Conservation (phyloP, 2,329 filamentous ascomycete species). For the Phyllosticta citribraziliensis region DNA sequence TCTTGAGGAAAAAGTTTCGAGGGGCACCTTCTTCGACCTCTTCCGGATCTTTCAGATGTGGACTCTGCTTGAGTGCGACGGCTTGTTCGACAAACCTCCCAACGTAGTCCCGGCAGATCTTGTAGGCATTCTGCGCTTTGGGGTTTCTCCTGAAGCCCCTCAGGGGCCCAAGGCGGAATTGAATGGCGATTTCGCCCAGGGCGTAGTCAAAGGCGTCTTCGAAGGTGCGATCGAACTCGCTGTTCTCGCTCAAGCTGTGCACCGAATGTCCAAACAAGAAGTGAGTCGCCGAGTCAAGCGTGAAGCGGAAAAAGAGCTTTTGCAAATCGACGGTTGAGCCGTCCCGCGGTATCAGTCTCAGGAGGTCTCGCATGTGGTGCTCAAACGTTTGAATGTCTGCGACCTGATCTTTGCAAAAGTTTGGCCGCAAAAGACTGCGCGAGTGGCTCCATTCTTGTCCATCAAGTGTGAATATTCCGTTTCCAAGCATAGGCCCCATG, state of each 20-base stretch:
- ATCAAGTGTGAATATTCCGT: slow-evolving; percentile 34
- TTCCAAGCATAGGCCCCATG: slow-evolving; percentile 33
- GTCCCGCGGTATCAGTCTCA: slow-evolving; percentile 45
- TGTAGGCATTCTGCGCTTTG: neutral
- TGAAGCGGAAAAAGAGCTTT: slow-evolving; percentile 37
- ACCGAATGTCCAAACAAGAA: slow-evolving; percentile 38
- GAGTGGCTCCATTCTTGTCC: slow-evolving; percentile 31
- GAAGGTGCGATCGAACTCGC: neutral
- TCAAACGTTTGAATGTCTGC: slow-evolving; percentile 50
- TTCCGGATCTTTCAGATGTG: slow-evolving; percentile 18
- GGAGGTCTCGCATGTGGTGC: slow-evolving; percentile 46
- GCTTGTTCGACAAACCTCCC: slow-evolving; percentile 36
- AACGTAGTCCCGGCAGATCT: slow-evolving; percentile 31
- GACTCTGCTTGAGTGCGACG: slow-evolving; percentile 29
- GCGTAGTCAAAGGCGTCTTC: neutral
- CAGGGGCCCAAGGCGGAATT: neutral
- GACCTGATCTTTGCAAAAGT: slow-evolving; percentile 44
- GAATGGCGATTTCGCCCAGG: neutral
- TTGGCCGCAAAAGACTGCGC: slow-evolving; percentile 40
- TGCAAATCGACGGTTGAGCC: slow-evolving; percentile 34
- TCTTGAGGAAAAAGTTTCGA: slow-evolving; percentile 37
- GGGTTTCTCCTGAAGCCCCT: neutral
- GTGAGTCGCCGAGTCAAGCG: slow-evolving; percentile 39
- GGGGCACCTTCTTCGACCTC: slow-evolving; percentile 10
- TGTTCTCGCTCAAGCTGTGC: neutral